These are phyloP conservation scores for Canna indica DNA, from an alignment of 176 grass and related monocot species.

Conservation along the genomic window DNA sequence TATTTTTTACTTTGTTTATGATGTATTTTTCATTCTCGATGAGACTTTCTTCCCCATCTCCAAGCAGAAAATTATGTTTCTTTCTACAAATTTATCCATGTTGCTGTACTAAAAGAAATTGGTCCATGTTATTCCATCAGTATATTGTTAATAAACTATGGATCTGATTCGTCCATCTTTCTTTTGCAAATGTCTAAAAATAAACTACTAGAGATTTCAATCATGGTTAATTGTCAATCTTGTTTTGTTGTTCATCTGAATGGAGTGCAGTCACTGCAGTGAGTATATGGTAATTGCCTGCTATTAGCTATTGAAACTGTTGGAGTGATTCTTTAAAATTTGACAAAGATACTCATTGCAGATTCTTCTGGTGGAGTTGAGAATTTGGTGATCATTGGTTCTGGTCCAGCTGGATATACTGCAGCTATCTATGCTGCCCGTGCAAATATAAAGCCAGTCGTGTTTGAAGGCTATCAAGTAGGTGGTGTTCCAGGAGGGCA, in stretches of 20 bases:
- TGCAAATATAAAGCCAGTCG: slow-evolving; percentile 86
- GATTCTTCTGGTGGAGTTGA: slow-evolving; percentile 49
- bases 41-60: no score
- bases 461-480: slow-evolving; percentile 90
- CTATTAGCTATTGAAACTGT: background rate
- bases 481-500: slow-evolving; percentile 90
- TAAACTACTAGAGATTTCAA: background rate
- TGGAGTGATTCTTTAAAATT: background rate
- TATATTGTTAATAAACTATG: background rate
- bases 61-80: no score
- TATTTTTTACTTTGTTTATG: no score
- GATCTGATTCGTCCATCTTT: background rate
- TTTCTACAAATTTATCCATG: background rate
- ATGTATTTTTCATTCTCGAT: no score
- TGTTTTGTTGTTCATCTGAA: background rate
- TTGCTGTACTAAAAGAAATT: background rate
- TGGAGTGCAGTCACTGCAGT: background rate
- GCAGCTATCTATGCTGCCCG: slow-evolving; percentile 88
- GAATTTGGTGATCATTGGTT: slow-evolving; percentile 95
- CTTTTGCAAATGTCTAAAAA: background rate
- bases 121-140: background rate
- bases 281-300: background rate
- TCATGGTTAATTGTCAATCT: background rate
- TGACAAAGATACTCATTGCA: slow-evolving; percentile 9
- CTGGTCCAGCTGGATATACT: slow-evolving; percentile 87